Evolutionary conservation across 2,329 filamentous ascomycete species (phyloP).

Genomic region (Aspergillus candidus): DNA sequence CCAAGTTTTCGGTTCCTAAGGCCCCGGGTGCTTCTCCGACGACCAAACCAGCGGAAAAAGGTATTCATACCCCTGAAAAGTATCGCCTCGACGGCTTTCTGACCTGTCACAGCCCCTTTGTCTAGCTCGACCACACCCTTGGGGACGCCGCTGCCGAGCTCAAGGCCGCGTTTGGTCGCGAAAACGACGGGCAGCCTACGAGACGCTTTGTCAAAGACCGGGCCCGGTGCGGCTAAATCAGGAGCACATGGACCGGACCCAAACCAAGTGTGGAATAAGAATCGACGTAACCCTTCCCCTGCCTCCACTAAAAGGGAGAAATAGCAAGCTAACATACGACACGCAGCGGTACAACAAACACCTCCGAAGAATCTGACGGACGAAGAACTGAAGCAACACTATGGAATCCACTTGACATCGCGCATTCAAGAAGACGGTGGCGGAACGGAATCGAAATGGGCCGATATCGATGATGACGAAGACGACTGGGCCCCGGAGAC

Average conservation of each 20-base stretch:
- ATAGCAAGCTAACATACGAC: slow-evolving; percentile 15
- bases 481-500: slow-evolving; percentile 64
- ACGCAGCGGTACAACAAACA: slow-evolving; percentile 46
- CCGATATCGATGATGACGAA: slow-evolving; percentile 63
- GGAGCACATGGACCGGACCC: slow-evolving; percentile 54
- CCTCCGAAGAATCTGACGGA: slow-evolving; percentile 61
- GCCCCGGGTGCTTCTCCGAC: slow-evolving; percentile 48
- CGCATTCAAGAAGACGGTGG: slow-evolving; percentile 57
- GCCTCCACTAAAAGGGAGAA: not conserved
- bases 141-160: slow-evolving; percentile 38
- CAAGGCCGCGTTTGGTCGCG: slow-evolving; percentile 57
- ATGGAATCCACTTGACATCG: slow-evolving; percentile 62
- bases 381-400: slow-evolving; percentile 63
- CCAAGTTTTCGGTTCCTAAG: slow-evolving; percentile 61
- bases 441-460: slow-evolving; percentile 61
- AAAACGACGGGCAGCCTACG: slow-evolving; percentile 53
- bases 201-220: slow-evolving; percentile 46
- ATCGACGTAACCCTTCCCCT: slow-evolving; percentile 46
- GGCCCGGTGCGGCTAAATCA: slow-evolving; percentile 40
- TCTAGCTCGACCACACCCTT: slow-evolving; percentile 32
- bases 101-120: slow-evolving; percentile 24
- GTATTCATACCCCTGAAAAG: slow-evolving; percentile 26
- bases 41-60: slow-evolving; percentile 51
- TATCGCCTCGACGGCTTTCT: slow-evolving; percentile 2
- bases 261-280: slow-evolving; percentile 66